Percentiles rank a stretch among this genome's conserved stretches.
Conservation (phyloP, 768 basidiomycete species). For the Mrakia gelida region DNA sequence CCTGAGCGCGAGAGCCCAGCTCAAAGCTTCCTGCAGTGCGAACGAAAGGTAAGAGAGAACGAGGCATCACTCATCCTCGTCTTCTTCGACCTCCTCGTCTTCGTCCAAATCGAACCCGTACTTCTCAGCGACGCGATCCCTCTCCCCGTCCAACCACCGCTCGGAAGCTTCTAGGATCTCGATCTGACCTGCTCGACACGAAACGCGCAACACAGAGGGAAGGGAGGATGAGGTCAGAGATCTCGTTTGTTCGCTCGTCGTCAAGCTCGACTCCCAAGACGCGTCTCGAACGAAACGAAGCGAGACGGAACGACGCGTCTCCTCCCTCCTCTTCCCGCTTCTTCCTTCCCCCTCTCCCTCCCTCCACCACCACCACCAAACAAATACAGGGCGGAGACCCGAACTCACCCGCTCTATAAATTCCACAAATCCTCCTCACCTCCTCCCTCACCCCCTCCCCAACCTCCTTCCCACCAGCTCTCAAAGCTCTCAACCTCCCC, state of each 20-base stretch:
- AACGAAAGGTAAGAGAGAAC: too few relatives aligned
- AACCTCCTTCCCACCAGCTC: too few relatives aligned
- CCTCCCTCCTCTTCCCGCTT: too few relatives aligned
- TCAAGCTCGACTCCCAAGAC: too few relatives aligned
- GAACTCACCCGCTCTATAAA: neutral
- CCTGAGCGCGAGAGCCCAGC: too few relatives aligned
- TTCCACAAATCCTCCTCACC: neutral
- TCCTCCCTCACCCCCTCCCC: constrained; percentile 3
- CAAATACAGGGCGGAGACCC: too few relatives aligned
- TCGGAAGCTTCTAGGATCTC: constrained; percentile 2
- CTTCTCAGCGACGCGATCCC: neutral
- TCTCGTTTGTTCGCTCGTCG: neutral
- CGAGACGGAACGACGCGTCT: neutral
- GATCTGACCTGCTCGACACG: neutral
- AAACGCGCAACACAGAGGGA: neutral
- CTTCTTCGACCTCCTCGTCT: neutral
- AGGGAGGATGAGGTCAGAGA: too few relatives aligned
- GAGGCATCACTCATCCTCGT: neutral
- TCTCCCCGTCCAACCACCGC: neutral
- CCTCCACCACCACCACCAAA: too few relatives aligned
- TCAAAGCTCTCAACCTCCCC: neutral
- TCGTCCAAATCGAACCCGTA: constrained; percentile 12
- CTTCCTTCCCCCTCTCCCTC: neutral
- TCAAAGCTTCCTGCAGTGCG: too few relatives aligned
- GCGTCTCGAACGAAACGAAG: too few relatives aligned